Evolutionary conservation across 2,329 filamentous ascomycete species (phyloP).

Genomic region (Ophiostoma tasmaniense): DNA sequence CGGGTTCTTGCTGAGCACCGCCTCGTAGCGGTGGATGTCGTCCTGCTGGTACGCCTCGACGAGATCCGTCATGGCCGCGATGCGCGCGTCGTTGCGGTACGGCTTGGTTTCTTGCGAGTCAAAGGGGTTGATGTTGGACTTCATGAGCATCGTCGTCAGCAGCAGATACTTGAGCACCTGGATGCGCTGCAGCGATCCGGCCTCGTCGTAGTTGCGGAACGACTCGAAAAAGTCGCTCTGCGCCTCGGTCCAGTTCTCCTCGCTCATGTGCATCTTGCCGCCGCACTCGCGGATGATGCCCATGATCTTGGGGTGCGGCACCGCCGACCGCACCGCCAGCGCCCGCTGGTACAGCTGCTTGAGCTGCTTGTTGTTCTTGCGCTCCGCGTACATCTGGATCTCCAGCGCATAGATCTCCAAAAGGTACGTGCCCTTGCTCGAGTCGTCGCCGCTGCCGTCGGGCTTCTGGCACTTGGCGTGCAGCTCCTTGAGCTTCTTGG

Average conservation of each 20-base stretch:
- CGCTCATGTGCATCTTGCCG: conserved; percentile 99
- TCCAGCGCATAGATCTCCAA: conserved; percentile 94
- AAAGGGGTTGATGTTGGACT: conserved; percentile 96
- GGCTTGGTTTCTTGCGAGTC: conserved; percentile 98
- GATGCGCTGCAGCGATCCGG: conserved; percentile 88
- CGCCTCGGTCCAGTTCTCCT: conserved; percentile 97
- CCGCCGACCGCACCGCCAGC: conserved; percentile 86
- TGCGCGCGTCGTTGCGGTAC: conserved; percentile 90
- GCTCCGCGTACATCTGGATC: conserved; percentile 98
- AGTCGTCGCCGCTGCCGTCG: conserved; percentile 80
- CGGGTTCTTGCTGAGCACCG: conserved; percentile 74
- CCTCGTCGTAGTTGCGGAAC: conserved; percentile 98
- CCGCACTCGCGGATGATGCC: conserved; percentile 97
- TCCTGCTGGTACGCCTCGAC: conserved; percentile 95
- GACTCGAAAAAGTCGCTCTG: conserved; percentile 98
- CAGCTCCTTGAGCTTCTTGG: conserved; percentile 77
- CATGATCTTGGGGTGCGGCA: conserved; percentile 98
- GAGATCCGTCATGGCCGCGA: conserved; percentile 93
- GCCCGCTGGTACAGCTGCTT: conserved; percentile 89
- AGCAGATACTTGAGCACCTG: conserved; percentile 97
- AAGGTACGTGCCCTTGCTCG: conserved; percentile 91
- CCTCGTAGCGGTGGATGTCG: conserved; percentile 86
- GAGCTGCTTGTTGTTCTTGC: conserved; percentile 92
- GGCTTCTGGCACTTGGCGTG: conserved; percentile 81
- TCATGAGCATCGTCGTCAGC: conserved; percentile 96